These are phyloP conservation scores for Exophiala sideris DNA, from an alignment of 2,329 filamentous ascomycete species.

Conservation along the genomic window DNA sequence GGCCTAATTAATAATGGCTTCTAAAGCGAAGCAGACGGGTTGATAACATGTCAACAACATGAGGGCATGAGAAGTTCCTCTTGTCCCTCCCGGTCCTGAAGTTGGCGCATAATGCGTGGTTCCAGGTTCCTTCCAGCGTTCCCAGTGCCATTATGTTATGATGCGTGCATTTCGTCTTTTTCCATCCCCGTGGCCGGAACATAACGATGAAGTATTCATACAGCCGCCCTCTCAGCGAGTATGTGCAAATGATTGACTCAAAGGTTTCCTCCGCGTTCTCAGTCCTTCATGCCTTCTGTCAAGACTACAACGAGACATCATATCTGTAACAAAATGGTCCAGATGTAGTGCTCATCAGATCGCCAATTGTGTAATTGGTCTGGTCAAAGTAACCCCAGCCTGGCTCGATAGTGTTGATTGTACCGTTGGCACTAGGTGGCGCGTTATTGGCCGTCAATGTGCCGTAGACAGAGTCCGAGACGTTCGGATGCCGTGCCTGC, in stretches of 20 bases:
- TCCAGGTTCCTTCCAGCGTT: no score
- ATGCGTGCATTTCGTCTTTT: no score
- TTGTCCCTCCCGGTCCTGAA: no score
- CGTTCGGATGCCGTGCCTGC: conserved; percentile 27
- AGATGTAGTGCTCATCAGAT: conserved; percentile 28
- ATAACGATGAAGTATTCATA: background rate
- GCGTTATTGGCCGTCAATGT: conserved; percentile 27
- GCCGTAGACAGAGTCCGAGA: conserved; percentile 20
- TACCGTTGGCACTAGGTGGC: conserved; percentile 28
- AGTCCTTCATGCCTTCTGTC: background rate
- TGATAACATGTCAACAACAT: no score
- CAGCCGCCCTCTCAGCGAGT: background rate
- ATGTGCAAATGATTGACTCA: background rate
- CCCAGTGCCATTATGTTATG: no score
- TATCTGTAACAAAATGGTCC: conserved; percentile 31
- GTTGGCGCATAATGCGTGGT: no score
- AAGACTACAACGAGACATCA: conserved; percentile 21
- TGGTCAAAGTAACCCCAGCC: conserved; percentile 26
- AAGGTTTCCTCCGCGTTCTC: background rate
- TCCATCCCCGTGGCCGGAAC: no score
- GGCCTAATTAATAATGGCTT: no score
- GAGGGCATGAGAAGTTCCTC: no score
- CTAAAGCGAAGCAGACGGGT: no score
- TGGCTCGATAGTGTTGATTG: conserved; percentile 24
- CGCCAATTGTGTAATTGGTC: conserved; percentile 15